phyloP scores from a whole-genome alignment of 2,329 filamentous ascomycete genomes.

The Aspergillus vadensis region DNA sequence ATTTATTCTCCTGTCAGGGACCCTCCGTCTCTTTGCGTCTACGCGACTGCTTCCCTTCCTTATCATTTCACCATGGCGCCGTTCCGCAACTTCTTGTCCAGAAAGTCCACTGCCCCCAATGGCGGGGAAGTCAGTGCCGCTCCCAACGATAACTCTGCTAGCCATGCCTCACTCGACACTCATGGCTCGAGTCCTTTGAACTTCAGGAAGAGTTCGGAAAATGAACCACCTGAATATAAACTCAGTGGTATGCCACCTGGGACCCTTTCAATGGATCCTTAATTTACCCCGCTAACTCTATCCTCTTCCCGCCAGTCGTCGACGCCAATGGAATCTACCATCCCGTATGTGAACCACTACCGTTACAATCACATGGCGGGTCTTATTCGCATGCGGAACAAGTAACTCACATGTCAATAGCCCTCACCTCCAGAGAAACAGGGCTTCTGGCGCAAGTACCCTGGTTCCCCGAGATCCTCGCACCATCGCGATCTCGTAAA shows the following conservation, averaged over 20 bases:
- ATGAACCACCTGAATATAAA: constrained; percentile 74
- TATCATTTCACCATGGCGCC: constrained; percentile 56
- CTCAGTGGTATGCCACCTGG: constrained; percentile 66
- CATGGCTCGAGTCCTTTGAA: constrained; percentile 54
- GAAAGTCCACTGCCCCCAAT: constrained; percentile 54
- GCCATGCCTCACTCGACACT: constrained; percentile 48
- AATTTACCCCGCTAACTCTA: constrained; percentile 22
- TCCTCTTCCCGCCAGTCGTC: constrained; percentile 66
- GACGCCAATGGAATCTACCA: constrained; percentile 95
- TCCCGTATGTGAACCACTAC: constrained; percentile 60
- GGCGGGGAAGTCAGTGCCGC: constrained; percentile 40
- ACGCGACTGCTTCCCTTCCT: neutral
- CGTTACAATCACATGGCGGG: neutral
- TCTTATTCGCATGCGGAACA: constrained; percentile 6
- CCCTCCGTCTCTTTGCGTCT: neutral
- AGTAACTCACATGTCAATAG: constrained; percentile 43
- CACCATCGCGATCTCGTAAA: constrained; percentile 67
- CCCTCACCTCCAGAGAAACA: constrained; percentile 90
- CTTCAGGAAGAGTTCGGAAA: constrained; percentile 62
- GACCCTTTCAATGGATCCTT: neutral
- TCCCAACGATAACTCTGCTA: constrained; percentile 55
- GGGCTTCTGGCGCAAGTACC: constrained; percentile 68
- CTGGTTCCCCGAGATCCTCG: constrained; percentile 52
- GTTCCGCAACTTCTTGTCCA: constrained; percentile 72
- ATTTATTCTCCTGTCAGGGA: neutral